Base-by-base conservation (phyloP, 768 basidiomycete genomes). In the Gelatoporia subvermispora region DNA sequence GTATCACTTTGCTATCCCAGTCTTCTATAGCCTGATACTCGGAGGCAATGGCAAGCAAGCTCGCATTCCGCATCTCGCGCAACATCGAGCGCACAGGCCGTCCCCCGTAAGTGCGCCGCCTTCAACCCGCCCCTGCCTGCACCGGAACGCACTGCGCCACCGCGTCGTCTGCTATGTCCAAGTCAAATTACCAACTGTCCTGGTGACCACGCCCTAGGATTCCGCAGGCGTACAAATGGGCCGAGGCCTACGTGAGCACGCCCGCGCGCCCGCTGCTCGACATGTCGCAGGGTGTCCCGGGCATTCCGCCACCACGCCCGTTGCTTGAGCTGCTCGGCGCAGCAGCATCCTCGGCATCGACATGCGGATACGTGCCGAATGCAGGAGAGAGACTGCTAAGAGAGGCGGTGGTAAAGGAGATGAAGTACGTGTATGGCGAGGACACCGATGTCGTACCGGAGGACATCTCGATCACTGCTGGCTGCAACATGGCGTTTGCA, bases 281-380 rank as follows among this genome's bases (percentile, higher is more conserved):
- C 56, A 81, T 89, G 72, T 82, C 84, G 1, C 87, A 90, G 64
- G 85, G 90, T 35, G 80, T 82, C 0, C 90, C 90, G 0, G 82
- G 83, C 4, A 70, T 68, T 0, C 78, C 82, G 0, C 89, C 90
- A 0, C 78, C 83, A 2, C 59, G 67, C 2, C 23, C 17, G 2
- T 43, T 62, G 5, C 72, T 81, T 28, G 58, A 72, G 0, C 74
- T 78, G 1, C 60, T 91, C 1, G 71, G 68, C 0, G 58, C 59
- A 8, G 72, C 77, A 0, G 65, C 77, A 0, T 64, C 72, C 8
- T 72, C 73, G 36, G 71, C 73, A 0, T 39, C 43, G 4, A 73
- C 69, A 28, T 77, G 77, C 38, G 75, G 78, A 3, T 91, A 91
- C 52, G 71, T 78, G 8, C 64, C 72, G 2, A 81, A 75, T 47